phyloP scores from a whole-genome alignment of 2,329 filamentous ascomycete genomes.

The Penicillium sp. region DNA sequence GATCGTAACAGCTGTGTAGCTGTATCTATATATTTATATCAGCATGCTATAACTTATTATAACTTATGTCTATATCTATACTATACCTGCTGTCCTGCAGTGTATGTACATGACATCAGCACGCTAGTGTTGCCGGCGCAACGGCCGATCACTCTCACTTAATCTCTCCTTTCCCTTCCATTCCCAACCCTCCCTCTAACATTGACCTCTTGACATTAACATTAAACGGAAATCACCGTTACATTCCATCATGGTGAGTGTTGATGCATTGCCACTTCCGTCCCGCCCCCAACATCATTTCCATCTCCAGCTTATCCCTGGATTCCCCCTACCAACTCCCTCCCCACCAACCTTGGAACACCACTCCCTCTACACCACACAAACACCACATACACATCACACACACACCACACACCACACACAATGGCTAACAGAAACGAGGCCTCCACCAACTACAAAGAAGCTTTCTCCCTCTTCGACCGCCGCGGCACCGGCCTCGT shows the following conservation, averaged over 20 bases:
- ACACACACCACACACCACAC: not conserved
- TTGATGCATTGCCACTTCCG: slow-evolving; percentile 19
- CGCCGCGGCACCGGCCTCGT: slow-evolving; percentile 98
- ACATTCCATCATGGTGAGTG: slow-evolving; percentile 18
- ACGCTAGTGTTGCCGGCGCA: slow-evolving; percentile 26
- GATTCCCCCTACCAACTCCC: not conserved
- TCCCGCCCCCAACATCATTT: slow-evolving; percentile 5
- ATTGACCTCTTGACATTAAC: not conserved
- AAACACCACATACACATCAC: not conserved
- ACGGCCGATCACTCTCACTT: slow-evolving; percentile 17
- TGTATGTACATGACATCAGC: slow-evolving; percentile 1
- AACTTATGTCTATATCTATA: not conserved
- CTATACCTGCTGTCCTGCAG: not conserved
- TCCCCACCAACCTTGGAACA: slow-evolving; percentile 1
- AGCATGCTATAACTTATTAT: not conserved
- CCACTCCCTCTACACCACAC: not conserved
- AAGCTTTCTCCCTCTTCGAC: slow-evolving; percentile 99
- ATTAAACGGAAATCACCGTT: not conserved
- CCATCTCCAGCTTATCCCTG: slow-evolving; percentile 6
- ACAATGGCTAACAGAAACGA: slow-evolving; percentile 41
- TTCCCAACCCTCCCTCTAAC: slow-evolving; percentile 10
- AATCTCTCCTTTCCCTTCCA: not conserved
- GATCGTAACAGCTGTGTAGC: slow-evolving; percentile 13
- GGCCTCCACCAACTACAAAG: slow-evolving; percentile 97
- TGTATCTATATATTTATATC: no score